These are phyloP conservation scores for Ceratocystis huliohia DNA, from an alignment of 2,329 filamentous ascomycete species.

Conservation along the genomic window DNA sequence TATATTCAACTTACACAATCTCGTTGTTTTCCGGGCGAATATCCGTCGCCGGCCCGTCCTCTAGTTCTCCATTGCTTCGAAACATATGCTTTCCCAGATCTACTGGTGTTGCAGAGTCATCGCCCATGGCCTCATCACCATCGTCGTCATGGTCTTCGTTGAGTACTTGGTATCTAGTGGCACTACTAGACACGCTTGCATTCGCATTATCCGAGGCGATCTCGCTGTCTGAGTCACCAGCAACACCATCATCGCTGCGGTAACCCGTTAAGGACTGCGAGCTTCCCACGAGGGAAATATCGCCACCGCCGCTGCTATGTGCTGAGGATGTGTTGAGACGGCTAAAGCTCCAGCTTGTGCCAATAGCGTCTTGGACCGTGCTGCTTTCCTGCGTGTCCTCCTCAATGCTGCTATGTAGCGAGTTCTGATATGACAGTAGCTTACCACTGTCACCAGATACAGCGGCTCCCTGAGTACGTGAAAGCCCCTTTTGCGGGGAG, in stretches of 20 bases:
- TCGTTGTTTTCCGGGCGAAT: slow-evolving; percentile 20
- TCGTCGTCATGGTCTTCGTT: slow-evolving; percentile 21
- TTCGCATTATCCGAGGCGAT: slow-evolving; percentile 20
- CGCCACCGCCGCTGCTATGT: slow-evolving; percentile 19
- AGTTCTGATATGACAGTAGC: slow-evolving; percentile 28
- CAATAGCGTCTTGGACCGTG: slow-evolving; percentile 27
- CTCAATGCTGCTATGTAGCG: slow-evolving; percentile 35
- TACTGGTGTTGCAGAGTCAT: slow-evolving; percentile 18
- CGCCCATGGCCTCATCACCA: slow-evolving; percentile 15
- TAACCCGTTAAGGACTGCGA: slow-evolving; percentile 28
- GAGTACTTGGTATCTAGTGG: too few species aligned
- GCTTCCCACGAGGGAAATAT: slow-evolving; percentile 16
- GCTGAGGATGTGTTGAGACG: slow-evolving; percentile 27
- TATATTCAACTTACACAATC: slow-evolving; percentile 4
- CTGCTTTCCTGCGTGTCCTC: slow-evolving; percentile 33
- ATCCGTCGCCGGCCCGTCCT: slow-evolving; percentile 19
- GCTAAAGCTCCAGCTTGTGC: slow-evolving; percentile 38
- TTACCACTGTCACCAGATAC: slow-evolving; percentile 24
- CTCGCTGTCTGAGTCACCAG: slow-evolving; percentile 30
- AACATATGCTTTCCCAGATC: slow-evolving; percentile 4
- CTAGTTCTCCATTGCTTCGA: background rate
- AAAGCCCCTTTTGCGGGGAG: slow-evolving; percentile 26
- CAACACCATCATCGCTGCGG: slow-evolving; percentile 35
- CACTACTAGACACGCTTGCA: slow-evolving; percentile 4
- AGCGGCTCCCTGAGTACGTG: background rate